A percentile compares a stretch with the other conserved stretches of the same genome.
Evolutionary conservation across 306 rosid species (phyloP).

Genomic region (Argentina anserina): DNA sequence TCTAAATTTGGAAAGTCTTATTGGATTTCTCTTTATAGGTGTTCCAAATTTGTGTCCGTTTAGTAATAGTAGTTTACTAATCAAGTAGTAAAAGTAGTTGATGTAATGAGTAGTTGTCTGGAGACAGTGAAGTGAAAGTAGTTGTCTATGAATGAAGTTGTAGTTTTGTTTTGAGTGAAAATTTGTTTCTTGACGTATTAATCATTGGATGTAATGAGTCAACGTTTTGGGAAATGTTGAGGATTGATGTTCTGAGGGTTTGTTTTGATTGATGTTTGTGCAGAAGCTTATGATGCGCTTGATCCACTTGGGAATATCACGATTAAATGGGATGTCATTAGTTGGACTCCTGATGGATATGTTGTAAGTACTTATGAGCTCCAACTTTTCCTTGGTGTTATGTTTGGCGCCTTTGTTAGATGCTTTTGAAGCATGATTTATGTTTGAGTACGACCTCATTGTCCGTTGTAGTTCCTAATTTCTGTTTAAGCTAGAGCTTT

Average conservation of each 20-base stretch:
- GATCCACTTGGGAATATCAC: slow-evolving; percentile 93
- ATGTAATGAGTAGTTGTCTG: too few relatives aligned
- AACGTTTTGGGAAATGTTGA: neutral
- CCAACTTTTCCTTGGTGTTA: slow-evolving; percentile 15
- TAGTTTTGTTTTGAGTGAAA: neutral
- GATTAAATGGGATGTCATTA: slow-evolving; percentile 84
- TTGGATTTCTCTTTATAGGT: neutral
- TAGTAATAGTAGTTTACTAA: neutral
- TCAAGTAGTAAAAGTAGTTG: too few relatives aligned
- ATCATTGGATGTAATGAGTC: neutral
- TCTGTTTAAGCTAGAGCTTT: neutral
- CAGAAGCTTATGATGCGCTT: slow-evolving; percentile 89
- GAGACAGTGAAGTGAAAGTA: neutral
- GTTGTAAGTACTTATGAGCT: slow-evolving; percentile 52
- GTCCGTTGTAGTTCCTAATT: neutral
- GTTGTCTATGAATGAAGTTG: neutral
- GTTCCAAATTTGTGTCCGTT: neutral
- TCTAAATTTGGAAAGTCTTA: neutral
- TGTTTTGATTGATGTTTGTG: slow-evolving; percentile 23
- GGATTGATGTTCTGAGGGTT: slow-evolving; percentile 10
- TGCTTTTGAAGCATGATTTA: neutral
- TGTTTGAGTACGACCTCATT: neutral
- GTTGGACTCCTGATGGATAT: slow-evolving; percentile 94
- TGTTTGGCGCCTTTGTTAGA: neutral
- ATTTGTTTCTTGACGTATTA: neutral